Conservation (phyloP, 139 green algal species). For the Marvania coccoides region DNA sequence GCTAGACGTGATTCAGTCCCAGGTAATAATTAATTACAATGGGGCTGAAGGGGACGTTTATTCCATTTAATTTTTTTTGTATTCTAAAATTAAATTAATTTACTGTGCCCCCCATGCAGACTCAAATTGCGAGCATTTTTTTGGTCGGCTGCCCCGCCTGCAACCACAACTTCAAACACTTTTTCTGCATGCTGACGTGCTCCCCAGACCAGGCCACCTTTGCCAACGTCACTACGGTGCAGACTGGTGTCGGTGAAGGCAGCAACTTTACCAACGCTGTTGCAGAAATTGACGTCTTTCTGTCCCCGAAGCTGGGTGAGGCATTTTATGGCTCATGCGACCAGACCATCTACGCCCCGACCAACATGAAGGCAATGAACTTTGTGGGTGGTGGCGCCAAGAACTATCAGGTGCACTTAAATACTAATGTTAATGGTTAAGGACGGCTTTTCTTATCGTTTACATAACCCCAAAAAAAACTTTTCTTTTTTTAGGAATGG, state of each 20-base stretch:
- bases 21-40: too few relatives aligned
- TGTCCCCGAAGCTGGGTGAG: slow-evolving; percentile 31
- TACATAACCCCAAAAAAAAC: background rate
- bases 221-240: slow-evolving; percentile 62
- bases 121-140: slow-evolving; percentile 59
- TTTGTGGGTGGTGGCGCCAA: slow-evolving; percentile 75
- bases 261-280: background rate
- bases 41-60: background rate
- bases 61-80: background rate
- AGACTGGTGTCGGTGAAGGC: slow-evolving; percentile 20
- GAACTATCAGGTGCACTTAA: slow-evolving; percentile 48
- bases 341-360: slow-evolving; percentile 30
- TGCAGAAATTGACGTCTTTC: background rate
- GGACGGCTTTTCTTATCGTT: background rate
- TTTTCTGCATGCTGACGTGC: slow-evolving; percentile 74
- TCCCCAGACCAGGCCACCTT: slow-evolving; percentile 78
- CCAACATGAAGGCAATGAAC: slow-evolving; percentile 74
- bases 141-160: slow-evolving; percentile 83
- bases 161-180: slow-evolving; percentile 83
- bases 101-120: slow-evolving; percentile 26
- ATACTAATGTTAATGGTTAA: background rate
- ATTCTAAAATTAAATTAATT: background rate
- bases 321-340: slow-evolving; percentile 74
- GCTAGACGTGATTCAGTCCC: slow-evolving; percentile 50
- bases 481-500: too few relatives aligned